Evolutionary conservation across 257 asterid species (phyloP), one percentile per base, ranked within the genome.

Genomic region (Plantago major): DNA sequence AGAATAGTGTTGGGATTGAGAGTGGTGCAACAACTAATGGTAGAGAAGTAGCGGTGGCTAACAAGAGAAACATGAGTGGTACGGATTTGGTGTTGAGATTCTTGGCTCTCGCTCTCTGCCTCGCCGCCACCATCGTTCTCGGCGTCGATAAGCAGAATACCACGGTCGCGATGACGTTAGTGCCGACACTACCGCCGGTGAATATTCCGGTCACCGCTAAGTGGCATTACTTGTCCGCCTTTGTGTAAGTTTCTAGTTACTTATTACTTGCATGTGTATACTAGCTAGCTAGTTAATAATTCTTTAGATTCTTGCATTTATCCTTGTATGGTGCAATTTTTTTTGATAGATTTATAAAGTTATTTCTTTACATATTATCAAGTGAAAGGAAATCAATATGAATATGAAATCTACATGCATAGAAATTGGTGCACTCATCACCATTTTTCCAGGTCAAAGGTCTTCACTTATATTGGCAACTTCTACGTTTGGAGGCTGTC

Each of bases 191-290:
- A 18, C 90, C 95, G 45, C 83, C 95, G 42, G 17, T 84, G 3
- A 73, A 46, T 37, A 38, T 87, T 68, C 79, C 83, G 50, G 77
- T 69, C 49, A 58, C 88, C 6, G 90, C 95, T 6, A 84, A 80
- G 70, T 80, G 76, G 86, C 76, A 75, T 44, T 66, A 87, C 69
- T 40, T 84, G 75, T 84, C 95, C 6, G 84, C 92, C 56, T 78
- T 76, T n/a, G 80, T 78, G 89, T 84, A 58, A 79, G 91, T 69
- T 18, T 49, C 26, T 22, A 22, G 2, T 22, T 1, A 22, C 1
- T 22, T 22, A 2, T 22, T 22, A 2, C 26, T 22, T 22, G 26
- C 26, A 22, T 22, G 26, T 1, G n/a, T 0, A 7, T 48, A 48
- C 51, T 30, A 30, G 4, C 5, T 5, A 4, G 8, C 40, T 33